Percentiles rank a stretch among this genome's conserved stretches.
Evolutionary conservation across 257 asterid genomes (phyloP).

Genomic region (Coffea eugenioides): DNA sequence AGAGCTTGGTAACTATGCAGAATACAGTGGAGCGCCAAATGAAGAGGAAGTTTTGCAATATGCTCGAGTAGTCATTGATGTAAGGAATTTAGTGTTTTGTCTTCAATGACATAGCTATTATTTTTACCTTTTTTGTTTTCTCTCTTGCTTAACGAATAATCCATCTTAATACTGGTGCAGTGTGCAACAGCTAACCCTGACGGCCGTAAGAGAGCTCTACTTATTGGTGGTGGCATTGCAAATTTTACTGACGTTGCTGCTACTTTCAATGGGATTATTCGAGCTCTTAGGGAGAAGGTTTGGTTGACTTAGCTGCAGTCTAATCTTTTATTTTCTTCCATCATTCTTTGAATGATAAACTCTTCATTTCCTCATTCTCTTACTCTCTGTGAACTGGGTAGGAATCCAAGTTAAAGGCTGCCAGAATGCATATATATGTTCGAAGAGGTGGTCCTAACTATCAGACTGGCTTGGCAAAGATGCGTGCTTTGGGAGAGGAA

Average conservation of each 20-base stretch:
- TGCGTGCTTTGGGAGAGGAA: constrained; percentile 80
- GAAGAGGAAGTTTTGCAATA: constrained; percentile 93
- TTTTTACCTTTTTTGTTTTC: constrained; percentile 9
- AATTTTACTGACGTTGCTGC: constrained; percentile 94
- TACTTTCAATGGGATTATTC: constrained; percentile 82
- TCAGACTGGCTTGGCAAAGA: constrained; percentile 80
- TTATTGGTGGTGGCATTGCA: constrained; percentile 91
- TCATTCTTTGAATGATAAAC: not conserved
- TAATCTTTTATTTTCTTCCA: not conserved
- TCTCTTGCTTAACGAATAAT: constrained; percentile 2
- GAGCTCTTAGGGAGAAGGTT: constrained; percentile 90
- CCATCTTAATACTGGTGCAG: constrained; percentile 33
- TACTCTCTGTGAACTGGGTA: constrained; percentile 18
- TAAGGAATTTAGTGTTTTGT: constrained; percentile 30
- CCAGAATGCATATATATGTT: constrained; percentile 75
- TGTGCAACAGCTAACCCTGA: constrained; percentile 95
- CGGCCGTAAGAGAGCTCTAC: constrained; percentile 87
- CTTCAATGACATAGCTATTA: not conserved
- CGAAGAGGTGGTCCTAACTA: constrained; percentile 94
- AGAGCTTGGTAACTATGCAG: constrained; percentile 95
- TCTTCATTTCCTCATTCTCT: not conserved
- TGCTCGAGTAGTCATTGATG: constrained; percentile 90
- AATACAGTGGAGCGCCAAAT: constrained; percentile 97
- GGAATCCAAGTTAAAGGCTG: constrained; percentile 78
- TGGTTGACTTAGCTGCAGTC: constrained; percentile 12